Percentiles rank a stretch among this genome's conserved stretches.
Conservation (phyloP, 1,284 basidiomycete genomes). For the Cerrena zonata region DNA sequence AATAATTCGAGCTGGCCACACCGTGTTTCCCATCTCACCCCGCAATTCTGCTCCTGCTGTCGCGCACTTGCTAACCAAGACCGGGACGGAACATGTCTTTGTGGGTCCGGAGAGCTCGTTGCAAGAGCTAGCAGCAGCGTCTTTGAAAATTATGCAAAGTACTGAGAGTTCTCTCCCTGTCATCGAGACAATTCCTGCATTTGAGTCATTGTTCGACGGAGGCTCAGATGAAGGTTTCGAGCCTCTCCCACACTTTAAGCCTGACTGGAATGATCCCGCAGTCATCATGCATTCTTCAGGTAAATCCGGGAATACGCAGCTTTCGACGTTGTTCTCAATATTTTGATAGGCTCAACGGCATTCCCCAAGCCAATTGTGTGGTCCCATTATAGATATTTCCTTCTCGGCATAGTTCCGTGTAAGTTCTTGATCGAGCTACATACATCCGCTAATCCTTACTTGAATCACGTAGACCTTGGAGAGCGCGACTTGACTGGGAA, state of each 20-base stretch:
- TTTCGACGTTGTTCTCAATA: not conserved
- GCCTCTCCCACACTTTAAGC: conserved; percentile 16
- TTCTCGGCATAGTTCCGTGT: conserved; percentile 13
- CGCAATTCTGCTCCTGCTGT: conserved; percentile 35
- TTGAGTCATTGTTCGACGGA: conserved; percentile 16
- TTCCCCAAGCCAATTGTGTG: conserved; percentile 19
- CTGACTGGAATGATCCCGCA: conserved; percentile 17
- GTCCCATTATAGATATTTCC: conserved; percentile 10
- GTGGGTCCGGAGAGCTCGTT: conserved; percentile 18
- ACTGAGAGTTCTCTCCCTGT: conserved; percentile 5
- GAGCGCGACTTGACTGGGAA: conserved; percentile 19
- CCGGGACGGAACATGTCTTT: conserved; percentile 23
- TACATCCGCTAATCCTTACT: not conserved
- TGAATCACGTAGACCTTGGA: conserved; percentile 17
- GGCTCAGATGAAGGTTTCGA: conserved; percentile 8
- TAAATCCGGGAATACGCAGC: conserved; percentile 16
- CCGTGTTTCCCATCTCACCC: conserved; percentile 34
- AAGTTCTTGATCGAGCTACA: not conserved
- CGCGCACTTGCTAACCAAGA: conserved; percentile 30
- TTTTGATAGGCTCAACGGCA: conserved; percentile 16
- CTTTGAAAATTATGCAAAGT: conserved; percentile 12
- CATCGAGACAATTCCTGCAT: conserved; percentile 15
- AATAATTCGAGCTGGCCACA: conserved; percentile 27
- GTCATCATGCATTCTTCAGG: conserved; percentile 31
- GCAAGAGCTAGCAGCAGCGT: conserved; percentile 13